Base-by-base conservation (phyloP, 2,329 filamentous ascomycete genomes). In the Aureobasidium sp. region DNA sequence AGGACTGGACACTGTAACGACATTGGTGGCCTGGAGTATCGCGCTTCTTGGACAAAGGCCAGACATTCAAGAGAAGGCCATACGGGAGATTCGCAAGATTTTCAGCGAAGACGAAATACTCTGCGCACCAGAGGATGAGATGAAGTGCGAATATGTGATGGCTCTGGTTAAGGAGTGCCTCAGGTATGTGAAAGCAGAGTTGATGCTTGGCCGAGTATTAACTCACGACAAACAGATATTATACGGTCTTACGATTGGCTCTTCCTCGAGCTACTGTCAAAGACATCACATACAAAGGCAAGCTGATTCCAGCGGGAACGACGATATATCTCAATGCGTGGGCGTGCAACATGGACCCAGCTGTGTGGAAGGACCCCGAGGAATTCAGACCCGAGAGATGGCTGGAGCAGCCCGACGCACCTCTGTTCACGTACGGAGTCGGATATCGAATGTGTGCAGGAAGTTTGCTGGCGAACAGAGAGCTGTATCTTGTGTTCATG, bases 381-480 rank as follows among this genome's bases (percentile, higher is more conserved):
- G 77, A 75, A 6, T 87, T 87, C 74, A 78, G 83, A 10, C 82
- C 82, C 0, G 83, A 87, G 68, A 78, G 85, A 29, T 88, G 84
- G 84, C 72, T 85, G 12, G 82, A 86, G 69, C 79, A 84, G 52
- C 83, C 84, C 0, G 84, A 87, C 32, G 83, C 83, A 4, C 84
- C 84, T 0, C 71, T 87, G 13, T 87, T 87, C 70, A 86, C 84
- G 0, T 87, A 87, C 63, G 85, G 85, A 0, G 75, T 87, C 10
- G 85, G 85, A 1, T 87, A 87, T 66, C 80, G 85, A 42, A 88
- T 88, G 85, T 88, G 86, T 64, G 84, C 85, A 0, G 85, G 84
- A 41, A 84, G 80, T 1, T 68, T 85, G 42, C 76, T 87, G 2
- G 84, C 85, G 12, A 87, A 87, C 67, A 77, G 85, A 1, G 85